Evolutionary conservation across 2,329 filamentous ascomycete species (phyloP), one percentile per base, ranked within the genome.

Genomic region (Hypocreales sp.): DNA sequence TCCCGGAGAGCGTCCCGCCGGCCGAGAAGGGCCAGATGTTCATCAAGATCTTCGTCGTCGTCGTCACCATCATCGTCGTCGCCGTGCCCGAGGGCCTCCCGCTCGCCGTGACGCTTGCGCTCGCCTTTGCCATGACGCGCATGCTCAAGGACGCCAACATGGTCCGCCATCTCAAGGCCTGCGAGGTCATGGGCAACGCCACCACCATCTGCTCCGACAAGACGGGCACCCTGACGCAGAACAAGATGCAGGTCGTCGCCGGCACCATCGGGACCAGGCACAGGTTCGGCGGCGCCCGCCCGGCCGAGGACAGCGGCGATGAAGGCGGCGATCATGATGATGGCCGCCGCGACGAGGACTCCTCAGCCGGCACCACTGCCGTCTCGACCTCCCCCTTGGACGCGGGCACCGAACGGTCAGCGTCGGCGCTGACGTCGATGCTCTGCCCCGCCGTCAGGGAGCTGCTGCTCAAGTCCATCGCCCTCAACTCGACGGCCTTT

Each of bases 121-220:
- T 84, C 24, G 79, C 78, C 8, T 83, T 82, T 47, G 79, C 79
- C 5, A 83, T 78, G 1, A 80, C 72, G 8, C 68, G 74, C 30
- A 83, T 83, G 79, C 53, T 82, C 32, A 77, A 70, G 40, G 78
- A 83, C 48, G 79, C 79, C 53, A 83, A 83, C 40, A 54, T 84
- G 32, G 78, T 83, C 24, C 72, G 79, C 20, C 74, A 82, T 31
- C 61, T 84, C 31, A 78, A 79, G 42, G 76, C 79, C 14, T 83
- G 79, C 41, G 79, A 83, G 48, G 80, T 80, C 24, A 83, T 83
- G 78, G 79, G 79, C 28, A 83, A 81, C 42, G 78, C 77, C 6
- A 79, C 75, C 1, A 72, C 68, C 0, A 75, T 77, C 27, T 77
- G 72, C 50, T 75, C 70, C 1, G 72, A 77, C 53, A 77, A 77